Evolutionary conservation across 345 rosid genomes (phyloP).

Genomic region (Triadica sebifera): DNA sequence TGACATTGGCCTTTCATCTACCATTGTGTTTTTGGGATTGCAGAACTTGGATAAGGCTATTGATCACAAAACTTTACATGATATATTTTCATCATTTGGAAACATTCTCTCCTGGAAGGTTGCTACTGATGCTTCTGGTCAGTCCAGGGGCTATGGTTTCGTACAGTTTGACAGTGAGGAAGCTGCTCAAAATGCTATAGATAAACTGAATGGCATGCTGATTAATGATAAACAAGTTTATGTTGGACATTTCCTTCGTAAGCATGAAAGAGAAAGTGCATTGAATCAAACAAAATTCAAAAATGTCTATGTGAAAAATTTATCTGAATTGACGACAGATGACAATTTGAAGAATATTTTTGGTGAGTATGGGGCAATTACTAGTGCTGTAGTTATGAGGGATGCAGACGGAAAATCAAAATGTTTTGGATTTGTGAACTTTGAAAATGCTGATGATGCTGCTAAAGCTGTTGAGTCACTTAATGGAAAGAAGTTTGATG

Average conservation of each 20-base stretch:
- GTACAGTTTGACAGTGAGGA: slow-evolving; percentile 28
- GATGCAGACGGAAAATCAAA: slow-evolving; percentile 28
- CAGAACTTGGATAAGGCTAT: slow-evolving; percentile 29
- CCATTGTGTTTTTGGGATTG: not conserved
- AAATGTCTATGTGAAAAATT: slow-evolving; percentile 26
- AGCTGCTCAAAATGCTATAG: slow-evolving; percentile 27
- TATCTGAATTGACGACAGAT: slow-evolving; percentile 22
- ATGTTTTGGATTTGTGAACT: slow-evolving; percentile 35
- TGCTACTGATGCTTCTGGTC: slow-evolving; percentile 27
- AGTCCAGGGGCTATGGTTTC: slow-evolving; percentile 30
- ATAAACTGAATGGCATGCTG: slow-evolving; percentile 30
- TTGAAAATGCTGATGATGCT: slow-evolving; percentile 30
- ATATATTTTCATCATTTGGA: slow-evolving; percentile 26
- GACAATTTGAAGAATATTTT: slow-evolving; percentile 22
- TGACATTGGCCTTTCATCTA: not conserved
- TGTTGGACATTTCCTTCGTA: slow-evolving; percentile 30
- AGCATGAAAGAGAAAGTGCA: slow-evolving; percentile 24
- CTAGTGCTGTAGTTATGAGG: slow-evolving; percentile 33
- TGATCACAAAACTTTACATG: slow-evolving; percentile 30
- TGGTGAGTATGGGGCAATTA: slow-evolving; percentile 22
- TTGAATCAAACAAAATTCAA: slow-evolving; percentile 11
- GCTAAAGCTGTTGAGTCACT: slow-evolving; percentile 29
- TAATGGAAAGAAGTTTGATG: too few species aligned
- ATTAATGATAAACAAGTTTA: slow-evolving; percentile 31
- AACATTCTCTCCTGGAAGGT: slow-evolving; percentile 30